phyloP scores from a whole-genome alignment of 1,139 yeast genomes.

The Magnusiomyces paraingens region DNA sequence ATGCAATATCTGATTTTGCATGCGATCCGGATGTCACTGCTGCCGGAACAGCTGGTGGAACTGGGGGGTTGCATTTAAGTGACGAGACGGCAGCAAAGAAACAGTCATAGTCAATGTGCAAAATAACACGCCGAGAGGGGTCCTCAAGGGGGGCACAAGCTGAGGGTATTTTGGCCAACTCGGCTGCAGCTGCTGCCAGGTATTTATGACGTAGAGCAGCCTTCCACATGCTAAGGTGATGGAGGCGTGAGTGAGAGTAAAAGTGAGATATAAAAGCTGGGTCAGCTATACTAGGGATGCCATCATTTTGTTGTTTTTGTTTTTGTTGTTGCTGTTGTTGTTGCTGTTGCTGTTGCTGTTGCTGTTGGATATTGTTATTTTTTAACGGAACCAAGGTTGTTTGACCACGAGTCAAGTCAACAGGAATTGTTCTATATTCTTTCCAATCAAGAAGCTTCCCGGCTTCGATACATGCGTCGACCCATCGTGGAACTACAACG shows the following conservation, averaged over 20 bases:
- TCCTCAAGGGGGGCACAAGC: not conserved
- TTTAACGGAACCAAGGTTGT: not conserved
- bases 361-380: not conserved
- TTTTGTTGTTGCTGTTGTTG: not conserved
- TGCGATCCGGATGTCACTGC: constrained; percentile 80
- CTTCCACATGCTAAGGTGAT: constrained; percentile 85
- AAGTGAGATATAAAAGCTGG: constrained; percentile 68
- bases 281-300: constrained; percentile 32
- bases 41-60: constrained; percentile 47
- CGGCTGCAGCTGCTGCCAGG: constrained; percentile 30
- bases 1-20: constrained; percentile 66
- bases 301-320: not conserved
- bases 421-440: constrained; percentile 48
- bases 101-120: constrained; percentile 91
- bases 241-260: constrained; percentile 77
- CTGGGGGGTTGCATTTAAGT: constrained; percentile 43
- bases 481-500: constrained; percentile 82
- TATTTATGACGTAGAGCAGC: constrained; percentile 62
- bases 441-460: constrained; percentile 59
- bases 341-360: not conserved
- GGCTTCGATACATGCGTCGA: constrained; percentile 52
- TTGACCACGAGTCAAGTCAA: constrained; percentile 19
- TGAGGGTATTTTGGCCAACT: not conserved
- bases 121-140: constrained; percentile 33
- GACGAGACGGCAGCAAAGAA: constrained; percentile 88